phyloP scores from a whole-genome alignment of 2,329 filamentous ascomycete genomes.

The Daldinia eschscholtzii region DNA sequence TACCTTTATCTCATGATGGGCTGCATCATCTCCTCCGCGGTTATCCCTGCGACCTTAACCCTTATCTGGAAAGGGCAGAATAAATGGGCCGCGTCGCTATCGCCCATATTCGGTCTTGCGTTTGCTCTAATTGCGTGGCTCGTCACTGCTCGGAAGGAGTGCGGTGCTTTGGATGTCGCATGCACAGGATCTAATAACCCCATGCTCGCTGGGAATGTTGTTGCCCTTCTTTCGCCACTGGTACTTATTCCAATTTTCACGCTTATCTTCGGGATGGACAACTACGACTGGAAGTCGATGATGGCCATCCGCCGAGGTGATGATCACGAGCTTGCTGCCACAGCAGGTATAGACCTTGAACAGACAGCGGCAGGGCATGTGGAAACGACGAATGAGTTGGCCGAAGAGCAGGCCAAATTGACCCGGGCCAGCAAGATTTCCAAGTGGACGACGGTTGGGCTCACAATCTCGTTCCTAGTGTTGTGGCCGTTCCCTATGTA shows the following conservation, averaged over 20 bases:
- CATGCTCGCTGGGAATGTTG: slow-evolving; percentile 89
- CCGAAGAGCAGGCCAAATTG: slow-evolving; percentile 45
- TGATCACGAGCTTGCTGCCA: slow-evolving; percentile 77
- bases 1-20: slow-evolving; percentile 94
- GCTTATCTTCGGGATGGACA: slow-evolving; percentile 74
- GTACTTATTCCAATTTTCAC: slow-evolving; percentile 83
- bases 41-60: slow-evolving; percentile 84
- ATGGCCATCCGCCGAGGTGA: slow-evolving; percentile 81
- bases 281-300: slow-evolving; percentile 92
- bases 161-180: slow-evolving; percentile 75
- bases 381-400: slow-evolving; percentile 51
- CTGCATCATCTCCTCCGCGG: slow-evolving; percentile 86
- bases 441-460: slow-evolving; percentile 64
- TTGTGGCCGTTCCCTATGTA: slow-evolving; percentile 96
- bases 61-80: slow-evolving; percentile 86
- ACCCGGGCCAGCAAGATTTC: slow-evolving; percentile 55
- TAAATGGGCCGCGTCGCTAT: slow-evolving; percentile 77
- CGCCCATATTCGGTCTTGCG: slow-evolving; percentile 76
- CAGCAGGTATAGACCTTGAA: slow-evolving; percentile 75
- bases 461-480: slow-evolving; percentile 79
- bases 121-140: slow-evolving; percentile 82
- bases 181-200: slow-evolving; percentile 88
- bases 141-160: slow-evolving; percentile 78
- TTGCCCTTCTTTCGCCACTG: slow-evolving; percentile 81
- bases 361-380: slow-evolving; percentile 63